Conservation (phyloP, 805 yeast species). For the Candida tallmaniae region DNA sequence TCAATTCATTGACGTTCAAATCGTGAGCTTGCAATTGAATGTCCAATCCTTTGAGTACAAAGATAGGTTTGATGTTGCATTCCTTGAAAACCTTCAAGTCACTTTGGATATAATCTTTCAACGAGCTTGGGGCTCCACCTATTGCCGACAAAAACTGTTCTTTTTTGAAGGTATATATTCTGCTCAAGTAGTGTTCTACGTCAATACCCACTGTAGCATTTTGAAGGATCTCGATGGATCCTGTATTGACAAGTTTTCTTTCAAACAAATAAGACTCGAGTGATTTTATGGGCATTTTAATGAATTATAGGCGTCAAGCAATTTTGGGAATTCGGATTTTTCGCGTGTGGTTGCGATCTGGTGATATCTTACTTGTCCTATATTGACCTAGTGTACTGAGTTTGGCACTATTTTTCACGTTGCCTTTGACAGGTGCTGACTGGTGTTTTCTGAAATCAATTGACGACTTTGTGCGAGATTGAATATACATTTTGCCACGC, state of each 20-base stretch:
- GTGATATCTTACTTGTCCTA: too few relatives aligned
- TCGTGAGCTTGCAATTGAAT: conserved; percentile 33
- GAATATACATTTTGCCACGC: too few relatives aligned
- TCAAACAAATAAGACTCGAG: conserved; percentile 69
- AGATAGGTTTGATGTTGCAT: conserved; percentile 68
- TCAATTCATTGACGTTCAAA: conserved; percentile 31
- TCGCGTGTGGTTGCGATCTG: too few relatives aligned
- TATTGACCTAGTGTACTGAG: too few relatives aligned
- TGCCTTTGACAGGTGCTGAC: too few relatives aligned
- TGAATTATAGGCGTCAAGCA: too few relatives aligned
- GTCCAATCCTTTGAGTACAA: conserved; percentile 68
- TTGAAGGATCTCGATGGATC: conserved; percentile 60
- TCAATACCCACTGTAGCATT: conserved; percentile 79
- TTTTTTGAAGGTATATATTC: conserved; percentile 56
- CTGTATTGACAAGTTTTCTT: conserved; percentile 53
- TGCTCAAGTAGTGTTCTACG: conserved; percentile 69
- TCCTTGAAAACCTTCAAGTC: conserved; percentile 61
- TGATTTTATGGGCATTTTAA: conserved; percentile 48
- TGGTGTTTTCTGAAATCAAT: too few relatives aligned
- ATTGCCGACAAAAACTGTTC: conserved; percentile 71
- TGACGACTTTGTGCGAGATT: too few relatives aligned
- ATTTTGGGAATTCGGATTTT: too few relatives aligned
- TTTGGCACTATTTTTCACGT: too few relatives aligned
- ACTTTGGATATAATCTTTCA: conserved; percentile 50
- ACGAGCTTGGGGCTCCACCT: conserved; percentile 73